Base-by-base conservation (phyloP, 2,329 filamentous ascomycete genomes). In the Diaporthe longicolla region DNA sequence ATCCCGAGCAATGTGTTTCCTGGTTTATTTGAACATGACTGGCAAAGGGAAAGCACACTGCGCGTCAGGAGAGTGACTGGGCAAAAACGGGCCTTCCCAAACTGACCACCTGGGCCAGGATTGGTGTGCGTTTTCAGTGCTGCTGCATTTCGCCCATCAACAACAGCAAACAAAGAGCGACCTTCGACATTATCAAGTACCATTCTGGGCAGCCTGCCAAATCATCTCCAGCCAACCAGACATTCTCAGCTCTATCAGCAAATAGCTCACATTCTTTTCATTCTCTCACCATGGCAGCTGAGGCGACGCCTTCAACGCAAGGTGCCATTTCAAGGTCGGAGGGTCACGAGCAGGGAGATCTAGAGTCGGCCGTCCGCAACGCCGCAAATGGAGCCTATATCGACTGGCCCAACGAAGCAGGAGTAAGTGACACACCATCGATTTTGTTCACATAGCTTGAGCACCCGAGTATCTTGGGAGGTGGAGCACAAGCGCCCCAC, bases 401-500 rank as follows among this genome's bases (percentile, higher is more conserved):
- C 50, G 79, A 84, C 7, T 88, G 86, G 86, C 86, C 87, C 9
- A 87, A 87, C 24, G 83, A 87, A 75, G 85, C 85, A 7, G 86
- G 84, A 1, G 86, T 87, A 80, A 77, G 82, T 78, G 15, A 35
- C 0, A 43, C 8, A 26, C 21, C 15, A 9, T 37, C 3, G 0
- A 8, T 7, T 45, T 11, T 24, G 11, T 11, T 1, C 13, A 26
- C 3, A 21, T 1, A 29, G 50, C 21, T n/a, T 21, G 29, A 52
- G 24, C 26, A 11, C 43, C 21, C 21, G 35, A 4, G 11, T 17
- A 8, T 35, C 24, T 2, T n/a, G 10, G 29, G 15, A 24, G 26
- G 9, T 3, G 10, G 13, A 6, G 6, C 17, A 4, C 4, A 26
- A 32, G 2, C n/a, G 5, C 66, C 17, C 24, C 37, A 58, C 3